These are phyloP conservation scores for Inga laurina DNA, from an alignment of 306 rosid genomes.

Conservation along the genomic window DNA sequence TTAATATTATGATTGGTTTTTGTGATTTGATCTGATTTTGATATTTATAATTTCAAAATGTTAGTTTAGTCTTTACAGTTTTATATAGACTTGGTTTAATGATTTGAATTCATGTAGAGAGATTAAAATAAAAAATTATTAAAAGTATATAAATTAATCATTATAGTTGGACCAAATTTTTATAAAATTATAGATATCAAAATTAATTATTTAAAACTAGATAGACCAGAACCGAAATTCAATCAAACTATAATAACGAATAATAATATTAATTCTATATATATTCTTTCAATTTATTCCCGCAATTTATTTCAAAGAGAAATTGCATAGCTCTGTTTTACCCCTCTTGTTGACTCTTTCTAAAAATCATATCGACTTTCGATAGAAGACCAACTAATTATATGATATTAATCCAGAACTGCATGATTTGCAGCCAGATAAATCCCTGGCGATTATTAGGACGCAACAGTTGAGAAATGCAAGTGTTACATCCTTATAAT, in stretches of 20 bases:
- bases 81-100: too few relatives aligned
- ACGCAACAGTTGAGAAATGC: background rate
- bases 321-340: background rate
- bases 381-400: background rate
- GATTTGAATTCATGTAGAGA: rapidly evolving
- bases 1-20: too few relatives aligned
- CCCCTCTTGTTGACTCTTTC: background rate
- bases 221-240: too few relatives aligned
- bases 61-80: rapidly evolving
- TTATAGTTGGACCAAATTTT: too few relatives aligned
- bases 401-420: background rate
- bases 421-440: background rate
- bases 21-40: too few relatives aligned
- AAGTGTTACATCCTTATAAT: background rate
- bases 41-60: too few relatives aligned
- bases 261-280: too few relatives aligned
- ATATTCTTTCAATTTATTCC: background rate
- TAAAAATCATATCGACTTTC: background rate
- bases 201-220: too few relatives aligned
- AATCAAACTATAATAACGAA: too few relatives aligned
- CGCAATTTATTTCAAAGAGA: background rate
- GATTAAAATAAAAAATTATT: too few relatives aligned
- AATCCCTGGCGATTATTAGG: background rate
- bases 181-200: too few relatives aligned
- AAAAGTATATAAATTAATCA: too few relatives aligned